These are phyloP conservation scores for Bipolaris bicolor DNA, from an alignment of 2,329 filamentous ascomycete genomes.

Conservation along the genomic window DNA sequence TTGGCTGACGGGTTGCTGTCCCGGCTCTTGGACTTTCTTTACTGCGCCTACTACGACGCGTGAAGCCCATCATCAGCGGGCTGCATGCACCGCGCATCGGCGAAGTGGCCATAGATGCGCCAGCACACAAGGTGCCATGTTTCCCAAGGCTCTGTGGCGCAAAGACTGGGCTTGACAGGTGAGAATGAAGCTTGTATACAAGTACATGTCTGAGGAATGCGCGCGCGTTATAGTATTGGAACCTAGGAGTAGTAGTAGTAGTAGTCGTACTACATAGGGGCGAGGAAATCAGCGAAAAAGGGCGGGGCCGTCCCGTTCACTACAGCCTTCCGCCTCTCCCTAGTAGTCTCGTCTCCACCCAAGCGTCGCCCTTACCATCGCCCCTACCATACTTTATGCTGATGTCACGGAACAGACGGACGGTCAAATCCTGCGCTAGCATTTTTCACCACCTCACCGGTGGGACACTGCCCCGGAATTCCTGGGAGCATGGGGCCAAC, in stretches of 20 bases:
- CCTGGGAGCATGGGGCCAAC: not conserved
- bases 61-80: not conserved
- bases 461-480: not conserved
- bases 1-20: slow-evolving; percentile 18
- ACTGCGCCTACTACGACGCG: not conserved
- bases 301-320: not conserved
- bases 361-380: not conserved
- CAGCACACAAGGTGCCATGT: not conserved
- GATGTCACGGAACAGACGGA: not conserved
- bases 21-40: slow-evolving; percentile 7
- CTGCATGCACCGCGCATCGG: not conserved
- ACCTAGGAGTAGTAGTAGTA: not conserved
- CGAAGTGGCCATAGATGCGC: not conserved
- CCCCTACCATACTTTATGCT: not conserved
- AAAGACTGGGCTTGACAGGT: not conserved
- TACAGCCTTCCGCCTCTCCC: too few relatives aligned
- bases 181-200: slow-evolving; percentile 1
- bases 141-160: not conserved
- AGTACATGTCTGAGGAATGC: not conserved
- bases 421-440: not conserved
- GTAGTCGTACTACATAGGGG: too few relatives aligned
- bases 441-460: not conserved
- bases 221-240: not conserved
- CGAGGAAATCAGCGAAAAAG: not conserved
- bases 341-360: too few relatives aligned